Evolutionary conservation across 192 early-diverging fungal species (phyloP).

Genomic region (Phlyctochytrium bullatum): DNA sequence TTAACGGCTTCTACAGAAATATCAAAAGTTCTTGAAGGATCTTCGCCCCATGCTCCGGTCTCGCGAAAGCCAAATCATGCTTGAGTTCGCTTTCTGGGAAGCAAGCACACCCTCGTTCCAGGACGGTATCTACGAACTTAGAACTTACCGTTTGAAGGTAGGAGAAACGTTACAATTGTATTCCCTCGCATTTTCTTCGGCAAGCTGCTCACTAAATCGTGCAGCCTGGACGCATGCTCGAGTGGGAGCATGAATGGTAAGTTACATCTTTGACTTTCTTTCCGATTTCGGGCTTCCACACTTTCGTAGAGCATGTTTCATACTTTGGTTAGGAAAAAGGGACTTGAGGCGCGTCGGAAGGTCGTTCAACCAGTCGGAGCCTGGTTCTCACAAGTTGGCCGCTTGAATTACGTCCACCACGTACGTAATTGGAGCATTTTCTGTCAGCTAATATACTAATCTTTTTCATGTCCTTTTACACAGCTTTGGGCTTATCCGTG

Average conservation of each 20-base stretch:
- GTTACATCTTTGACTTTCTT: not conserved
- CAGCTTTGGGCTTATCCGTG: constrained; percentile 84
- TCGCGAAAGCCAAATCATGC: constrained; percentile 79
- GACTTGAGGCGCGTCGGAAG: constrained; percentile 82
- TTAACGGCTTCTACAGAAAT: constrained; percentile 37
- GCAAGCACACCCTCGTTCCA: constrained; percentile 62
- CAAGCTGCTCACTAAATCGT: no score
- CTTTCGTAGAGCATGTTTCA: not conserved
- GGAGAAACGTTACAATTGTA: not conserved
- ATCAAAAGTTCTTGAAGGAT: constrained; percentile 63
- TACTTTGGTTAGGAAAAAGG: constrained; percentile 57
- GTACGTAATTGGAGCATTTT: not conserved
- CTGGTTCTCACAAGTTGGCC: constrained; percentile 92
- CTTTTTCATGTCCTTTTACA: constrained; percentile 6
- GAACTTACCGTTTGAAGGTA: constrained; percentile 81
- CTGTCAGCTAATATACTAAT: constrained; percentile 5
- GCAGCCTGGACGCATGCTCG: constrained; percentile 82
- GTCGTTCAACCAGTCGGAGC: constrained; percentile 92
- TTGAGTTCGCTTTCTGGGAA: constrained; percentile 90
- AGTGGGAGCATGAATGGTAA: constrained; percentile 90
- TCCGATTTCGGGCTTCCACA: not conserved
- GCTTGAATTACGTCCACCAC: constrained; percentile 87
- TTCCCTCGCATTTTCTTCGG: no score
- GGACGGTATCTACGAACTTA: constrained; percentile 88
- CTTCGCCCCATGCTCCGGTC: constrained; percentile 68